Percentiles rank a stretch among this genome's conserved stretches.
These are phyloP conservation scores for Clonostachys chloroleuca DNA, from an alignment of 2,329 filamentous ascomycete species.

Conservation along the genomic window DNA sequence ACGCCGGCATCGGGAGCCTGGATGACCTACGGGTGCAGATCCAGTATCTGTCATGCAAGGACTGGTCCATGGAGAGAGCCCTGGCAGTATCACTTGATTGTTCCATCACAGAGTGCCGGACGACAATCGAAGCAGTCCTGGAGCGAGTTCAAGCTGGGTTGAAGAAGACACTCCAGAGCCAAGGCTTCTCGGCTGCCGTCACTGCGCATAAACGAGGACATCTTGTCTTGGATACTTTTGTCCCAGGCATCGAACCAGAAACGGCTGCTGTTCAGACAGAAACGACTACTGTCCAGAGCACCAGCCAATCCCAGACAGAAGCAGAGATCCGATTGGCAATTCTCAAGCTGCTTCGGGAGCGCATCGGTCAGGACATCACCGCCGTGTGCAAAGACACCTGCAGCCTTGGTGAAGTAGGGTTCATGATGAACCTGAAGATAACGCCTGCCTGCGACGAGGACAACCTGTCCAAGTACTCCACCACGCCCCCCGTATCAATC, in stretches of 20 bases:
- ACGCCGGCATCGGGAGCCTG: constrained; percentile 30
- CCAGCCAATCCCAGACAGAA: too few species aligned
- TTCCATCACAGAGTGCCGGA: constrained; percentile 32
- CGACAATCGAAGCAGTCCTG: constrained; percentile 41
- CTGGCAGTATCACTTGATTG: constrained; percentile 37
- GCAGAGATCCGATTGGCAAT: constrained; percentile 11
- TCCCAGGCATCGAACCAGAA: constrained; percentile 9
- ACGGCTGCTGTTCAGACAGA: too few species aligned
- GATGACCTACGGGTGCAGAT: constrained; percentile 45
- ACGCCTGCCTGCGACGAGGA: too few species aligned
- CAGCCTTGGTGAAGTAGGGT: not conserved
- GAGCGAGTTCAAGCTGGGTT: constrained; percentile 47
- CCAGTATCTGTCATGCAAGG: constrained; percentile 36
- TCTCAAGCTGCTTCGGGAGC: constrained; percentile 32
- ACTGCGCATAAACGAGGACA: constrained; percentile 48
- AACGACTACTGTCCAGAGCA: too few species aligned
- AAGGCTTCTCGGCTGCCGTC: constrained; percentile 40
- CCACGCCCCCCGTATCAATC: too few species aligned
- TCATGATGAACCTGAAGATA: not conserved
- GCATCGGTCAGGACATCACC: constrained; percentile 41
- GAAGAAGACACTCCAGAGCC: constrained; percentile 39
- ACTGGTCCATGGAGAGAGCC: constrained; percentile 41
- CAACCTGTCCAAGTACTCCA: too few species aligned
- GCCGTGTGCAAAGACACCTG: constrained; percentile 39
- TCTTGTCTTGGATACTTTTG: constrained; percentile 43